Conservation (phyloP, 192 early-diverging fungal species). For the Linnemannia hyalina region DNA sequence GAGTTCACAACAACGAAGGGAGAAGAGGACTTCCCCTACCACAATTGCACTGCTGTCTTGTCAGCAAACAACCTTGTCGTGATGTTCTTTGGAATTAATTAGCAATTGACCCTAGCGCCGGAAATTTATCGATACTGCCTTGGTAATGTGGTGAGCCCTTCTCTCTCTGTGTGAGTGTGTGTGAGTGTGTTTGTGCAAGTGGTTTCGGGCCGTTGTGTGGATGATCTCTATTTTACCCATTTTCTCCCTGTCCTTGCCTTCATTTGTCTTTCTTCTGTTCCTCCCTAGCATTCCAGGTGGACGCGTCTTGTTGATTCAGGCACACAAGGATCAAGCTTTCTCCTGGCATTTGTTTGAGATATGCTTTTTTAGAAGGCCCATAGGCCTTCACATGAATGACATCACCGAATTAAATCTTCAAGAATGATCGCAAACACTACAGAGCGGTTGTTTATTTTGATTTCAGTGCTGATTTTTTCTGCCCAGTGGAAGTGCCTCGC, state of each 20-base stretch:
- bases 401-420: neutral
- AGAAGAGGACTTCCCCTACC: neutral
- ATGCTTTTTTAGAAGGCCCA: no score
- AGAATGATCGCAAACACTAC: neutral
- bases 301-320: neutral
- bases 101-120: neutral
- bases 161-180: no score
- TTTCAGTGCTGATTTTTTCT: neutral
- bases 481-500: neutral
- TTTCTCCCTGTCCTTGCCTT: neutral
- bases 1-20: neutral
- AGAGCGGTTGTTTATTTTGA: neutral
- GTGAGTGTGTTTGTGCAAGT: neutral
- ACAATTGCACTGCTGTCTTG: neutral
- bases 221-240: neutral
- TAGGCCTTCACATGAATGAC: neutral
- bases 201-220: neutral
- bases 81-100: neutral
- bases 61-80: no score
- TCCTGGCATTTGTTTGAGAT: neutral
- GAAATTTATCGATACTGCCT: neutral
- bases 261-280: neutral
- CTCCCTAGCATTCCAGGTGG: neutral
- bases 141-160: no score
- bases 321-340: neutral